Evolutionary conservation across 345 rosid species (phyloP).

Genomic region (Syzygium grande): DNA sequence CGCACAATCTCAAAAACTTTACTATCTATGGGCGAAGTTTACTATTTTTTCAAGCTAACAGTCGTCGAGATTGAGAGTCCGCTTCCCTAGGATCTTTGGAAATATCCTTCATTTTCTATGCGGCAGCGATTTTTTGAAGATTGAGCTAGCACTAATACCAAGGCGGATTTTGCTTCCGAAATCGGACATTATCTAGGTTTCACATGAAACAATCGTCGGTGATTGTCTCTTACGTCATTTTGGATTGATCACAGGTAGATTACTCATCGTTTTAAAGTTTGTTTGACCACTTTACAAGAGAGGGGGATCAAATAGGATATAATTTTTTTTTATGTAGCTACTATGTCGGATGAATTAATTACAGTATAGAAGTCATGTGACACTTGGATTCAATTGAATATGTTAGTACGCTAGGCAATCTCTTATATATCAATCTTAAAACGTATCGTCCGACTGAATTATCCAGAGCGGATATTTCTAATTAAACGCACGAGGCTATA

Average conservation of each 20-base stretch:
- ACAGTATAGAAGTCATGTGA: background rate
- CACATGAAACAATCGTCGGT: background rate
- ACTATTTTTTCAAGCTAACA: background rate
- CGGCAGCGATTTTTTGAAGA: background rate
- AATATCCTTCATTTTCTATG: background rate
- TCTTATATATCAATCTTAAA: background rate
- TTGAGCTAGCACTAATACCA: background rate
- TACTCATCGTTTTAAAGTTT: background rate
- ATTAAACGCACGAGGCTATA: background rate
- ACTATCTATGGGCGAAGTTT: background rate
- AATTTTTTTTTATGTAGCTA: background rate
- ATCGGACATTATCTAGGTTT: accelerated
- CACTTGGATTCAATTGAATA: background rate
- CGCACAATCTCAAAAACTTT: background rate
- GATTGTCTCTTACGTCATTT: background rate
- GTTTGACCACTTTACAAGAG: background rate
- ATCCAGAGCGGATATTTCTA: background rate
- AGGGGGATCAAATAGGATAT: background rate
- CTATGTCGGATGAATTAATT: background rate
- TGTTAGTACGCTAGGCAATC: background rate
- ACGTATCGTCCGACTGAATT: background rate
- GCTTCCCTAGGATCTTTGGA: background rate
- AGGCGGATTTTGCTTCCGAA: background rate
- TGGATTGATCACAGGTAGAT: background rate
- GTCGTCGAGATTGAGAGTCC: background rate